Percentiles rank a stretch among this genome's conserved stretches.
Conservation (phyloP, 2,329 filamentous ascomycete species). For the Arthrobotrys sphaeroides region DNA sequence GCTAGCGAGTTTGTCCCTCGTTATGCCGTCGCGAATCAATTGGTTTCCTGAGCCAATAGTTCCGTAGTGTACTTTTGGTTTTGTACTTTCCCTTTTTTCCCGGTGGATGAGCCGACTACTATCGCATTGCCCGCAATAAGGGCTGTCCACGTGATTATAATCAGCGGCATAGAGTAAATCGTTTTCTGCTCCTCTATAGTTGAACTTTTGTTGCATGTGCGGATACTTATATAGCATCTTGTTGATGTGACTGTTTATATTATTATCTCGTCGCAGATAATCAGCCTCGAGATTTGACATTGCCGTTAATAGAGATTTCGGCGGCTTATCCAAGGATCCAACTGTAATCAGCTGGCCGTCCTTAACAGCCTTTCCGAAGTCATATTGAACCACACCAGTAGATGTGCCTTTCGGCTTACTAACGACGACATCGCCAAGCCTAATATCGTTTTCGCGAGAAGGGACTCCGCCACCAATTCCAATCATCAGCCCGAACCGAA, state of each 20-base stretch:
- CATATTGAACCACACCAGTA: slow-evolving; percentile 36
- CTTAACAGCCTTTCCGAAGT: slow-evolving; percentile 26
- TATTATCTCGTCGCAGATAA: background rate
- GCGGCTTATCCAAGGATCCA: slow-evolving; percentile 9
- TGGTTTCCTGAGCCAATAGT: slow-evolving; percentile 11
- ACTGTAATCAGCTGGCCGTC: background rate
- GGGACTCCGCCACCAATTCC: slow-evolving; percentile 59
- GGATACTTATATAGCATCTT: slow-evolving; percentile 6
- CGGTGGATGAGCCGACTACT: background rate
- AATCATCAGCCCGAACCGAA: slow-evolving; percentile 56
- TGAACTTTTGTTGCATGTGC: background rate
- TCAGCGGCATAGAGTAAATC: background rate
- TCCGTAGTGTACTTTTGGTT: background rate
- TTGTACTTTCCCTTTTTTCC: background rate
- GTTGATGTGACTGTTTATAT: background rate
- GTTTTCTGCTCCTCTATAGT: background rate
- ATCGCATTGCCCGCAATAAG: background rate
- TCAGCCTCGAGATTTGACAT: background rate
- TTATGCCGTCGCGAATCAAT: background rate
- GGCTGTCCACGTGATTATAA: background rate
- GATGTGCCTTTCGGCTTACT: slow-evolving; percentile 22
- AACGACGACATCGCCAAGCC: slow-evolving; percentile 55
- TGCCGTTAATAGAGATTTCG: background rate
- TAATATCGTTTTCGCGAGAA: slow-evolving; percentile 54
- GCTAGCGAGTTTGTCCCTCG: slow-evolving; percentile 1